Base-by-base conservation (phyloP, 768 basidiomycete genomes). In the Russula abietina region DNA sequence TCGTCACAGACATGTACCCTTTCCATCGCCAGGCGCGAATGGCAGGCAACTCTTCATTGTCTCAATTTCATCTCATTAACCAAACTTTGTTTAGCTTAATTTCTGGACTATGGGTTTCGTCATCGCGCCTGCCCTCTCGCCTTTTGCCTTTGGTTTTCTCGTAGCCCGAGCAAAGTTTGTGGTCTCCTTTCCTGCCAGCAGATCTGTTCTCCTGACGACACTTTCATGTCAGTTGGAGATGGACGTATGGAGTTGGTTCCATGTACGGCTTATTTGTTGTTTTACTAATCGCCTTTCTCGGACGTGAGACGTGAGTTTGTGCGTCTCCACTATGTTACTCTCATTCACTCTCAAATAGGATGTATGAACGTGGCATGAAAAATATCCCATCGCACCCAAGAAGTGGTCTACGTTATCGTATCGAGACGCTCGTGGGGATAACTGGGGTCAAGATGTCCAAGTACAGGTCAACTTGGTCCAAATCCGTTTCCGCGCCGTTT, bases 21-120 rank as follows among this genome's bases (percentile, higher is more conserved):
- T 87, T 88, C 77, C 86, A 88, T 68, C 71, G 83, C 1, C 85
- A 87, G 73, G 84, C 85, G 22, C 78, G 84, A 38, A 85, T 83
- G 81, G 81, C 83, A 46, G 57, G 73, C 22, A 26, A 26, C 4
- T 3, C 8, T 30, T 56, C 6, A 4, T 5, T 16, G 17, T 7
- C 11, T 46, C n/a, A 26, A 43, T 32, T 54, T 30, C 16, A n/a
- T 36, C 2, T 17, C 11, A 33, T 38, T 58, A 30, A 46, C 24
- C 16, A 36, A 43, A 17, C 32, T 16, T 6, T 19, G 17, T 33
- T 4, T 62, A 86, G 84, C 77, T 88, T 41, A 86, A 85, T 67
- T 72, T 84, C 55, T 87, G 86, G 87, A 87, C 86, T 4, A 83
- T 88, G 80, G 87, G 85, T 1, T 86, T 88, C 74, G 80, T 88